Evolutionary conservation across 1,284 basidiomycete species (phyloP).

Genomic region (Lentinus polychrous): DNA sequence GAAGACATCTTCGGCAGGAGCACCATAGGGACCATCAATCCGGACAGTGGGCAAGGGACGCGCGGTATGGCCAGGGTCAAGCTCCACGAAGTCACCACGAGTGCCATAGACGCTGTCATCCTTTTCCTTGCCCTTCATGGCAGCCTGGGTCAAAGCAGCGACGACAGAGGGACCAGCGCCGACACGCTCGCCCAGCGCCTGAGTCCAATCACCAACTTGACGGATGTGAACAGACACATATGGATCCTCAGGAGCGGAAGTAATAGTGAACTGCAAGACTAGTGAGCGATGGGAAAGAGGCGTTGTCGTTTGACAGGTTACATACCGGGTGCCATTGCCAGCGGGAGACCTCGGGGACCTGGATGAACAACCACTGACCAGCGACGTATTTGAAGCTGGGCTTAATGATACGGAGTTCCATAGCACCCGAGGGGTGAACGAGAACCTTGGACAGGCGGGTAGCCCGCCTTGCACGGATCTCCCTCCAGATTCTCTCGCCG

Average conservation of each 20-base stretch:
- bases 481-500: conserved; percentile 74
- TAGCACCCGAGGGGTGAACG: conserved; percentile 77
- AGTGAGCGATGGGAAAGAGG: conserved; percentile 2
- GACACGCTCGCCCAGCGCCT: conserved; percentile 72
- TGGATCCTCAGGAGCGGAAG: conserved; percentile 85
- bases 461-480: conserved; percentile 66
- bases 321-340: conserved; percentile 88
- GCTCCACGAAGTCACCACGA: conserved; percentile 75
- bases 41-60: conserved; percentile 63
- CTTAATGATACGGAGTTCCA: conserved; percentile 86
- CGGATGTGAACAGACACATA: conserved; percentile 87
- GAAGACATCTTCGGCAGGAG: conserved; percentile 88
- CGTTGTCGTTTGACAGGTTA: conserved; percentile 11
- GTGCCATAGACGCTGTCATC: conserved; percentile 32
- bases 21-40: conserved; percentile 85
- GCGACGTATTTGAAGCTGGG: conserved; percentile 84
- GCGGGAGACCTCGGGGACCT: conserved; percentile 76
- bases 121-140: conserved; percentile 70
- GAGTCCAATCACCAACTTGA: conserved; percentile 87
- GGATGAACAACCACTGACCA: conserved; percentile 88
- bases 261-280: conserved; percentile 74
- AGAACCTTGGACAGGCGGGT: conserved; percentile 77
- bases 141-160: conserved; percentile 64
- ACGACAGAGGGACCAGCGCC: conserved; percentile 75
- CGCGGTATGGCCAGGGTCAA: conserved; percentile 43